These are phyloP conservation scores for Penstemon davidsonii DNA, from an alignment of 257 asterid species.

Conservation along the genomic window DNA sequence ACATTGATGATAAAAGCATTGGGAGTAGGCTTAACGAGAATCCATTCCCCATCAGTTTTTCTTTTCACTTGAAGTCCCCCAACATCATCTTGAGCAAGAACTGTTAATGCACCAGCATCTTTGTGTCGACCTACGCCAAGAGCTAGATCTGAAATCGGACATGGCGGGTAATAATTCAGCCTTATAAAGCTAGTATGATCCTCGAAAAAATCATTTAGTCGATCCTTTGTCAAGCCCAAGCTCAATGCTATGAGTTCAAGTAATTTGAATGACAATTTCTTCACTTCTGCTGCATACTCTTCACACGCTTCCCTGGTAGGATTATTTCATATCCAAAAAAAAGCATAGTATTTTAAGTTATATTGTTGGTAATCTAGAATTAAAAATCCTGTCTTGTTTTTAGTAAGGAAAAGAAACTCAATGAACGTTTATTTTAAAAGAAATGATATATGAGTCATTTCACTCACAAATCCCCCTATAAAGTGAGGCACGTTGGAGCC, in stretches of 20 bases:
- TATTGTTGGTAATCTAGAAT: no score
- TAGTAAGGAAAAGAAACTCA: no score
- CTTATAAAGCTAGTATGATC: conserved; percentile 42
- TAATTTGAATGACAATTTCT: conserved; percentile 42
- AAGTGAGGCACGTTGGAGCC: no score
- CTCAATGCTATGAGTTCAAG: conserved; percentile 55
- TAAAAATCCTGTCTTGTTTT: no score
- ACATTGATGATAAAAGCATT: conserved; percentile 47
- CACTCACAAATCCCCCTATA: no score
- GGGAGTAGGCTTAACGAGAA: conserved; percentile 47
- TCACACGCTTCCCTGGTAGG: conserved; percentile 48
- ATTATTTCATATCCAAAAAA: no score
- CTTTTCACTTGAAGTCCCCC: conserved; percentile 65
- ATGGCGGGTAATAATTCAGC: conserved; percentile 57
- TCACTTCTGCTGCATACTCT: conserved; percentile 42
- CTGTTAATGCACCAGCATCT: conserved; percentile 51
- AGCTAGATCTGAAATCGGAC: conserved; percentile 56
- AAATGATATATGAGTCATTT: no score
- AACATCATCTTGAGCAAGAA: conserved; percentile 54
- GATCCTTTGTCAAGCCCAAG: conserved; percentile 42
- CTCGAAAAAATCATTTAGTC: conserved; percentile 41
- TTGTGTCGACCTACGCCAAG: conserved; percentile 60
- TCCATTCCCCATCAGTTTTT: conserved; percentile 62
- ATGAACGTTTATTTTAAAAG: no score
- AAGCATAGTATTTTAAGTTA: no score